Percentiles rank a stretch among this genome's conserved stretches.
phyloP scores from a whole-genome alignment of 2,329 filamentous ascomycete genomes.

The Pezicula carpinea region DNA sequence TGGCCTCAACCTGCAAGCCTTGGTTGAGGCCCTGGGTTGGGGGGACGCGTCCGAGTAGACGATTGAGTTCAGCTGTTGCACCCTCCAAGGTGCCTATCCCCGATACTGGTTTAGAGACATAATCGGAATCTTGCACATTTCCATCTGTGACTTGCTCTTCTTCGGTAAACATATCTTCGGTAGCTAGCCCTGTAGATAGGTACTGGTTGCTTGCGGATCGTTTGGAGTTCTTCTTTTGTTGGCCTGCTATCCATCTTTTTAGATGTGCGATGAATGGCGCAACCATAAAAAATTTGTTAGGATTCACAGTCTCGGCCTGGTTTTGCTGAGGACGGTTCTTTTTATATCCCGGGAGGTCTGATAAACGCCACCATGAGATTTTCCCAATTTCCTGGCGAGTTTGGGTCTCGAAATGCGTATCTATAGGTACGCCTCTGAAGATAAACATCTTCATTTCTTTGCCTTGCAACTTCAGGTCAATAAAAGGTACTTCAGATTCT shows the following conservation, averaged over 20 bases:
- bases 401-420: slow-evolving; percentile 81
- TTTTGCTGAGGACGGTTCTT: slow-evolving; percentile 59
- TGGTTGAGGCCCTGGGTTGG: slow-evolving; percentile 47
- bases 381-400: slow-evolving; percentile 97
- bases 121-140: slow-evolving; percentile 5
- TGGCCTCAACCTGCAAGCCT: slow-evolving; percentile 34
- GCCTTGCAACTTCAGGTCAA: slow-evolving; percentile 85
- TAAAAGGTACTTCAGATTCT: slow-evolving; percentile 66
- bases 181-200: slow-evolving; percentile 37
- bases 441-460: slow-evolving; percentile 92
- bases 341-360: slow-evolving; percentile 76
- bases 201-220: slow-evolving; percentile 37
- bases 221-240: slow-evolving; percentile 66
- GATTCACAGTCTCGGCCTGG: slow-evolving; percentile 52
- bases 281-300: slow-evolving; percentile 97
- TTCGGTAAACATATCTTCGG: slow-evolving; percentile 56
- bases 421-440: slow-evolving; percentile 81
- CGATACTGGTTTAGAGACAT: slow-evolving; percentile 3
- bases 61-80: slow-evolving; percentile 45
- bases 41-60: slow-evolving; percentile 51
- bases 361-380: slow-evolving; percentile 90
- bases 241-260: slow-evolving; percentile 85
- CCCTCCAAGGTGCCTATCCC: slow-evolving; percentile 41
- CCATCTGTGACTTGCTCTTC: slow-evolving; percentile 44
- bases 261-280: slow-evolving; percentile 83